Evolutionary conservation across 768 basidiomycete species (phyloP).

Genomic region (Suillus decipiens): DNA sequence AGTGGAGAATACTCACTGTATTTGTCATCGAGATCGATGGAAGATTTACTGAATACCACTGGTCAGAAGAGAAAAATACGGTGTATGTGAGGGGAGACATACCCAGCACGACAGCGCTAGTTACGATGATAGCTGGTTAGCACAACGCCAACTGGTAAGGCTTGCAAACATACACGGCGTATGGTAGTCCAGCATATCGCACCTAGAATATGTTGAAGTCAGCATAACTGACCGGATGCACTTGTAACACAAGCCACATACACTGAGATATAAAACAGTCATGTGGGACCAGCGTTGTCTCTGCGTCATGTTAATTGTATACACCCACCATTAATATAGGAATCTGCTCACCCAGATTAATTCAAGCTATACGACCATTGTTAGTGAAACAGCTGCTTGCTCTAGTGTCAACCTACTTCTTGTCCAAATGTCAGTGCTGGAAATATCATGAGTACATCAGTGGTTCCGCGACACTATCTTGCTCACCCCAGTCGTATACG

Average conservation of each 20-base stretch:
- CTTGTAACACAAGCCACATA: neutral
- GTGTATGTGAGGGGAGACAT: neutral
- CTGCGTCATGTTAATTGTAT: neutral
- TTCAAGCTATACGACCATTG: neutral
- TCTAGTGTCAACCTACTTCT: neutral
- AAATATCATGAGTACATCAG: neutral
- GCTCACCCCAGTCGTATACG: neutral
- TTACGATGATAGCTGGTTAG: neutral
- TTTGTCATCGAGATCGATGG: neutral
- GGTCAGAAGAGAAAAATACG: neutral
- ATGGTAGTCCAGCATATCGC: constrained; percentile 5
- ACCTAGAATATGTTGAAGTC: neutral
- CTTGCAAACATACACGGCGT: neutral
- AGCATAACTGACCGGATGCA: neutral
- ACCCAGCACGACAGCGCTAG: neutral
- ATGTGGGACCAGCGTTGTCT: neutral
- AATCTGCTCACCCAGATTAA: neutral
- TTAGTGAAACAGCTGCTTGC: neutral
- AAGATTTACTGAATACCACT: neutral
- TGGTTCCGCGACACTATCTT: neutral
- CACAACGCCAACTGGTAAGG: neutral
- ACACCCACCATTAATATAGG: no score
- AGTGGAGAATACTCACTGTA: neutral
- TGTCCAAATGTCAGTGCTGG: neutral
- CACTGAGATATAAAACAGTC: constrained; percentile 1